Evolutionary conservation across 1,284 basidiomycete genomes (phyloP).

Genomic region (Cryptococcus sp.): DNA sequence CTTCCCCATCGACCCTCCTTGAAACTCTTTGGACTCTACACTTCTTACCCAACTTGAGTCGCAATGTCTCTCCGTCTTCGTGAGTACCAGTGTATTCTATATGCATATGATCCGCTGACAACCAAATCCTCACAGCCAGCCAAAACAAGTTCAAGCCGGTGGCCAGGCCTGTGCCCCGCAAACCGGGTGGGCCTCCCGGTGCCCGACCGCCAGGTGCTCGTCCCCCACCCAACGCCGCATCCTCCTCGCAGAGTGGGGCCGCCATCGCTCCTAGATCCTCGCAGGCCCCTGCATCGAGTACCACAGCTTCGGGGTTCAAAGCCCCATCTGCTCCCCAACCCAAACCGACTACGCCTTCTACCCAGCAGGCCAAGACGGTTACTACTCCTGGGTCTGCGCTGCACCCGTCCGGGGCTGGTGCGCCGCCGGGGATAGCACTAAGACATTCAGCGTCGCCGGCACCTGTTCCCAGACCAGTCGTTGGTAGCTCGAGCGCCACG

Average conservation of each 20-base stretch:
- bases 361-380: background rate
- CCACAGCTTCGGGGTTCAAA: background rate
- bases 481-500: too few relatives aligned
- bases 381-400: background rate
- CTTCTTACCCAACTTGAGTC: background rate
- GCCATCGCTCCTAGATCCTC: background rate
- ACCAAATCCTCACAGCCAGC: conserved; percentile 16
- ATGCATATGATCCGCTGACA: background rate
- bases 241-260: background rate
- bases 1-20: background rate
- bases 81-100: conserved; percentile 6
- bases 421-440: too few relatives aligned
- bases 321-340: background rate
- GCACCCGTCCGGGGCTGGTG: too few relatives aligned
- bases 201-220: conserved; percentile 1
- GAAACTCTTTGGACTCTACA: too few relatives aligned
- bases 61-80: conserved; percentile 33
- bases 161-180: conserved; percentile 17
- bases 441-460: too few relatives aligned
- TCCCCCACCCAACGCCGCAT: background rate
- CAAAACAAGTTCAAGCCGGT: conserved; percentile 36
- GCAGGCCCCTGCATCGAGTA: background rate
- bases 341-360: too few relatives aligned
- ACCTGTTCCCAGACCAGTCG: too few relatives aligned
- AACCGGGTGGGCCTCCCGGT: conserved; percentile 1